A percentile compares a stretch with the other conserved stretches of the same genome.
phyloP scores from a whole-genome alignment of 2,329 filamentous ascomycete species.

The Apiospora phragmitis region DNA sequence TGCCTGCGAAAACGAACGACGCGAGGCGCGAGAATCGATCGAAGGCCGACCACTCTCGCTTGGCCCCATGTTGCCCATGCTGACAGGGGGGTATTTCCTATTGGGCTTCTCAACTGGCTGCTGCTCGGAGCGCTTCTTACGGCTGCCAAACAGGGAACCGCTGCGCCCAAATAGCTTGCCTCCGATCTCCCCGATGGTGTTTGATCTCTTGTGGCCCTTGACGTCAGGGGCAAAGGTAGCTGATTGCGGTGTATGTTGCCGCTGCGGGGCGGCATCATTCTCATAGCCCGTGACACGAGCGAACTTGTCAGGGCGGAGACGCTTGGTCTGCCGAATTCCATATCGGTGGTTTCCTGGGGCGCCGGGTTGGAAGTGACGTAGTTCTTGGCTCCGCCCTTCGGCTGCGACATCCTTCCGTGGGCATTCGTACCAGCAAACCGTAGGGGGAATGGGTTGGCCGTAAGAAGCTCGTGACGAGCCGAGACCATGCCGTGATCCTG shows the following conservation, averaged over 20 bases:
- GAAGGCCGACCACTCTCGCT: slow-evolving; percentile 58
- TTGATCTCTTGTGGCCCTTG: slow-evolving; percentile 67
- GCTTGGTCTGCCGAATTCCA: slow-evolving; percentile 60
- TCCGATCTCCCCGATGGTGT: slow-evolving; percentile 77
- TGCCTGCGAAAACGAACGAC: slow-evolving; percentile 63
- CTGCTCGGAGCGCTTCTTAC: slow-evolving; percentile 34
- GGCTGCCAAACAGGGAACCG: slow-evolving; percentile 75
- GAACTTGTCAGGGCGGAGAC: slow-evolving; percentile 56
- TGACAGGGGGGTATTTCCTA: slow-evolving; percentile 83
- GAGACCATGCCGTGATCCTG: slow-evolving; percentile 61
- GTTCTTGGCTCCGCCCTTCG: slow-evolving; percentile 60
- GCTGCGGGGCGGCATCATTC: slow-evolving; percentile 23
- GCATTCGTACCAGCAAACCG: slow-evolving; percentile 84
- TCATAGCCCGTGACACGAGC: slow-evolving; percentile 60
- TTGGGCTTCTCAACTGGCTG: slow-evolving; percentile 54
- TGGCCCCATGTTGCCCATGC: slow-evolving; percentile 76
- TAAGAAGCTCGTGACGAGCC: slow-evolving; percentile 67
- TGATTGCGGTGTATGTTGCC: slow-evolving; percentile 34
- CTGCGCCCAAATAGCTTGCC: slow-evolving; percentile 84
- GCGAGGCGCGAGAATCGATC: slow-evolving; percentile 66
- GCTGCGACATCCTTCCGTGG: slow-evolving; percentile 87
- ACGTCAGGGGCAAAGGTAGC: slow-evolving; percentile 31
- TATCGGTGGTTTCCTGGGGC: slow-evolving; percentile 52
- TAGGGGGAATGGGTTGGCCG: slow-evolving; percentile 82
- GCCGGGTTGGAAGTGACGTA: slow-evolving; percentile 73